Evolutionary conservation across 192 early-diverging fungal genomes (phyloP), one percentile per base, ranked within the genome.

Genomic region (Chytriomyces sp.): DNA sequence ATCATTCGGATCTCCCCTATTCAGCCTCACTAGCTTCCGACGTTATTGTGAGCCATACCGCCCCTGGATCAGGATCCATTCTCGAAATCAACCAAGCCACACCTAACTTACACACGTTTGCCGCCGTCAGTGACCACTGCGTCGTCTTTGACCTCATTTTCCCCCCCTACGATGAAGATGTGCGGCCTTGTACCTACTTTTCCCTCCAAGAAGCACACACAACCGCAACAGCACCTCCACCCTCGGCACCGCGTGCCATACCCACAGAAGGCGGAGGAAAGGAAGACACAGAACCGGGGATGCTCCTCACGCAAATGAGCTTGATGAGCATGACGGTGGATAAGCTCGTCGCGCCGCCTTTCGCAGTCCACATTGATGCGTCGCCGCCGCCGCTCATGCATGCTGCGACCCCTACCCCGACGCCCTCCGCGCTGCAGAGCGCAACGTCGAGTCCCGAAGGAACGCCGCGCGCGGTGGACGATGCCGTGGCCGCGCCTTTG

Each of bases 71-170:
- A 7, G 68, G 54, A 19, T 81, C 81, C 34, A 67, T 83, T 31
- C 63, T 77, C 28, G 39, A 65, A 37, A 77, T 84, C 58, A 37
- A 59, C 22, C 65, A 74, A 8, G 22, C 34, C 8, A 70, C 73
- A 30, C 69, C 63, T 4, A 76, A 60, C 59, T 33, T 82, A 59
- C 81, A 82, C 68, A 68, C 81, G 12, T 82, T 82, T 69, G 69
- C 62, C 19, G 78, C 75, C 28, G 66, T 78, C 17, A 79, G 80
- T 8, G 81, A 82, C 52, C 22, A 56, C n/a, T 81, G 81, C 12
- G 74, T 84, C 3, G 30, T 84, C 7, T 73, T 84, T 8, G 82
- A 84, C 70, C 75, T 84, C 40, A 78, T 84, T 44, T 83, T 83
- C 37, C 82, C 82, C 17, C 82, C 82, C 7, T 84, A 84, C 66